Base-by-base conservation (phyloP, 1,284 basidiomycete species). In the Coniophora puteana region DNA sequence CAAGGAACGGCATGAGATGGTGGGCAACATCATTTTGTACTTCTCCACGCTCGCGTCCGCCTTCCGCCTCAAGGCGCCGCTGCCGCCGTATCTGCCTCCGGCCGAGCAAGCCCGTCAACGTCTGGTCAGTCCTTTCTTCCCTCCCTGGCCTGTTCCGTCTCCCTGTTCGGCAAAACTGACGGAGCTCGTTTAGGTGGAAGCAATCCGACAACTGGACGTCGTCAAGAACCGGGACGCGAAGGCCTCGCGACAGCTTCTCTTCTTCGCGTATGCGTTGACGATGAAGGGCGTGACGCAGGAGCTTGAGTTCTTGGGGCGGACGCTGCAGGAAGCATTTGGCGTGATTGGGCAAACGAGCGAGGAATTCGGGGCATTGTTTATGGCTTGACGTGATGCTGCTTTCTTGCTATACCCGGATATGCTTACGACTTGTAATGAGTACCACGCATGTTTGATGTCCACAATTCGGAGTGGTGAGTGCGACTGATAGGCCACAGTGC, bases 21-120 rank as follows among this genome's bases (percentile, higher is more conserved):
- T 83, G 33, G 93, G 93, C 25, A 96, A 93, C 61, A 86, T 97
- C 43, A 86, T 98, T 42, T 77, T 98, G 10, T 93, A 86, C 61
- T 91, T 97, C 61, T 92, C 92, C 22, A 83, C 83, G 0, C 72
- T 99, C 5, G 85, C 91, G 1, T 83, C 90, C 0, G 88, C 91
- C 0, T 93, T 97, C 60, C 73, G 84, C 21, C 73, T 94, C 22
- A 95, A 97, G 53, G 83, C 88, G 4, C 95, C 95, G 0, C 70
- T 99, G 21, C 93, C 95, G 0, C 93, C 95, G 0, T 97, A 94
- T 61, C 78, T 99, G 1, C 95, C 95, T 3, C 93, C 93, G 0
- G 94, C 89, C 0, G 90, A 93, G 53, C 72, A 82, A 47, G 80
- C 91, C 1, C 78, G 94, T 40, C 74, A 83, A 44, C 76, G 81